Base-by-base conservation (phyloP, 805 yeast genomes). In the Gaillardinia entomophila region DNA sequence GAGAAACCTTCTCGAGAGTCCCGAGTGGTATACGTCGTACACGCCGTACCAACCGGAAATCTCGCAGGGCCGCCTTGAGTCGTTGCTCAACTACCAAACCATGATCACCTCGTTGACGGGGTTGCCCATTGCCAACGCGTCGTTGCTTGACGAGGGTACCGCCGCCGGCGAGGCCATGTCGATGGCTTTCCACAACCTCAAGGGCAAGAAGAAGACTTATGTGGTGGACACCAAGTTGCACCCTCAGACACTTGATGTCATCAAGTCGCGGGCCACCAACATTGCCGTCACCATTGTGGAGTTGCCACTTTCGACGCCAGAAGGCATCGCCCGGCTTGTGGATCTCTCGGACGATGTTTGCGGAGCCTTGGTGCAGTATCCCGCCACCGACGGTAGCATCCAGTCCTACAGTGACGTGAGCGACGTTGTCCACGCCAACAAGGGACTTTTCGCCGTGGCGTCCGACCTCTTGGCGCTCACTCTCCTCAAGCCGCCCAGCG, bases 1-100 rank as follows among this genome's bases (percentile, higher is more conserved):
- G 66, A 78, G 98, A 55, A 92, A 92, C 51, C 60, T 92, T 37
- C 66, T 92, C 36, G 98, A 92, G 60, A 77, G 82, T 40, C 98
- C 98, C 4, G 96, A 88, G 54, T 92, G 98, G 98, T 92, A 92
- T 68, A 92, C 98, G 14, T 87, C 97, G 1, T 92, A 92, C 57
- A 92, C 98, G 16, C 98, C 98, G 23, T 92, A 92, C 59, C 98
- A 92, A 65, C 96, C 98, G 1, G 98, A 92, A 58, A 89, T 92
- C 37, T 83, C 96, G 1, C 98, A 92, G 62, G 98, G 98, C 34
- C 78, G 98, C 48, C 71, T 92, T 48, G 96, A 90, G 62, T 78
- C 92, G 15, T 66, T 92, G 41, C 66, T 92, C 41, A 92, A 92
- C 60, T 92, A 75, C 64, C 98, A 92, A 64, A 92, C 98, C n/a